Percentiles rank a stretch among this genome's conserved stretches.
phyloP scores from a whole-genome alignment of 2,329 filamentous ascomycete genomes.

The Cladosporium halotolerans region DNA sequence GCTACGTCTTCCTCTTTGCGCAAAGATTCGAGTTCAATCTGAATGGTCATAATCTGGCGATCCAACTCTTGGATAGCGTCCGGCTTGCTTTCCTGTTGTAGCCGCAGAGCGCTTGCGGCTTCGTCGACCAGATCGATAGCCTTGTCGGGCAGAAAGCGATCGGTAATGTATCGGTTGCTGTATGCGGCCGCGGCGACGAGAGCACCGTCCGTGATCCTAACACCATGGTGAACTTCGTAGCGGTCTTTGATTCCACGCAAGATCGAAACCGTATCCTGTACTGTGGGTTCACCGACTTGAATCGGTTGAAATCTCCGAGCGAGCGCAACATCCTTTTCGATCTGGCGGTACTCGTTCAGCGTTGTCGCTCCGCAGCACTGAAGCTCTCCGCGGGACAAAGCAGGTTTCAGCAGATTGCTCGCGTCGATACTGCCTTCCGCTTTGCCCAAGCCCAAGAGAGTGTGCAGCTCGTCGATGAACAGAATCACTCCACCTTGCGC shows the following conservation, averaged over 20 bases:
- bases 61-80: constrained; percentile 90
- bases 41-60: constrained; percentile 92
- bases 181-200: constrained; percentile 87
- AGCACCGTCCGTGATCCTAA: constrained; percentile 86
- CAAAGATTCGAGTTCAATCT: constrained; percentile 91
- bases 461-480: constrained; percentile 93
- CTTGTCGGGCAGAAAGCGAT: constrained; percentile 92
- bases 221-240: constrained; percentile 95
- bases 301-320: constrained; percentile 93
- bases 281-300: constrained; percentile 81
- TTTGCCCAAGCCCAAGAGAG: constrained; percentile 83
- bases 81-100: constrained; percentile 95
- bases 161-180: constrained; percentile 93
- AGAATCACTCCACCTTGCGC: constrained; percentile 85
- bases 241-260: constrained; percentile 94
- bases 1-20: constrained; percentile 89
- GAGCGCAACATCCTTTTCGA: constrained; percentile 92
- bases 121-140: constrained; percentile 96
- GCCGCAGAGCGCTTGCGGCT: constrained; percentile 78
- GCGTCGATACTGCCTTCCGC: constrained; percentile 95
- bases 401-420: constrained; percentile 88
- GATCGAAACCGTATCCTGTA: constrained; percentile 91
- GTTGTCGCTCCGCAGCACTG: constrained; percentile 96
- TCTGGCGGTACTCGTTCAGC: constrained; percentile 80
- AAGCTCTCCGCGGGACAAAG: constrained; percentile 82